Evolutionary conservation across 116 monocot species (phyloP).

Genomic region (Zostera marina): DNA sequence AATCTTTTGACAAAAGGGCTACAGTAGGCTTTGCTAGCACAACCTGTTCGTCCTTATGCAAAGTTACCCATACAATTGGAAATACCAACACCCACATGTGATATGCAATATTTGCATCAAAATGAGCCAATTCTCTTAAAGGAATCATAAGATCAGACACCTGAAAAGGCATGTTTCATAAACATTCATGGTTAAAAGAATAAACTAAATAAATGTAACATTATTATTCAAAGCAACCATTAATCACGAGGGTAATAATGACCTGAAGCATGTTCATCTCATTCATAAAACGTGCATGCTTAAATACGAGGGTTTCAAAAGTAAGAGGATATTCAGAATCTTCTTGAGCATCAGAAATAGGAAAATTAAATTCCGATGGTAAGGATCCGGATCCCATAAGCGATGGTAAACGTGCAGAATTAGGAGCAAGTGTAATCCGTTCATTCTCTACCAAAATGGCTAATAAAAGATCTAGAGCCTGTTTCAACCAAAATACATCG

Average conservation of each 20-base stretch:
- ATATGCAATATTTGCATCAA: conserved; percentile 91
- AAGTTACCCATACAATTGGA: conserved; percentile 96
- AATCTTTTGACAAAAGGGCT: conserved; percentile 83
- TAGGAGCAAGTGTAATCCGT: conserved; percentile 78
- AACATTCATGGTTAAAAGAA: neutral
- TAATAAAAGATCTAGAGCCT: conserved; percentile 89
- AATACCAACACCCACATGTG: conserved; percentile 98
- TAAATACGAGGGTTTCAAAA: conserved; percentile 49
- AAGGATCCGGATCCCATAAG: conserved; percentile 48
- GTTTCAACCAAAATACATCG: conserved; percentile 97
- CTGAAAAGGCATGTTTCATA: conserved; percentile 14
- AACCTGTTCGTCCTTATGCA: conserved; percentile 90
- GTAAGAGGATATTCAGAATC: conserved; percentile 41
- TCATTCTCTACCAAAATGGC: conserved; percentile 88
- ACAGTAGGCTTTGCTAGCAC: conserved; percentile 88
- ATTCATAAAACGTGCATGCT: conserved; percentile 69
- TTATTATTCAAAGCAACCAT: too few relatives aligned
- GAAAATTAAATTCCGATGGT: conserved; percentile 24
- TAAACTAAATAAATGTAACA: too few relatives aligned
- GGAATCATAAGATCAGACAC: conserved; percentile 78
- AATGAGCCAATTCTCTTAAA: conserved; percentile 76
- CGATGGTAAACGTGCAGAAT: conserved; percentile 77
- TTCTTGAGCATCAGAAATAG: conserved; percentile 33
- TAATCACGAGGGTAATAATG: neutral
- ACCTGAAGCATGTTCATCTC: conserved; percentile 90